These are phyloP conservation scores for Eucalyptus albens DNA, from an alignment of 345 rosid species.

Conservation along the genomic window DNA sequence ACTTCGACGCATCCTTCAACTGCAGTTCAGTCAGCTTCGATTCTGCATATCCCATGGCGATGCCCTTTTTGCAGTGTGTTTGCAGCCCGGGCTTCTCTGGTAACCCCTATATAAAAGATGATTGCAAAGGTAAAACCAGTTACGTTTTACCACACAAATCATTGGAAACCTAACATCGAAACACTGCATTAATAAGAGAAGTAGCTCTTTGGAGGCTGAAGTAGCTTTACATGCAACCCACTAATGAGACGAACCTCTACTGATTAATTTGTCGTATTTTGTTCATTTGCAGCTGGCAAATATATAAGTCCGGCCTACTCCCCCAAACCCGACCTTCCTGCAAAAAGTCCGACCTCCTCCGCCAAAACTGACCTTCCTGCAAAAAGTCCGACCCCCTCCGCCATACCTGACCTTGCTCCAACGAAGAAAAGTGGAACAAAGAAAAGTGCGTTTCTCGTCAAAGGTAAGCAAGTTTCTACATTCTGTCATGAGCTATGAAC, in stretches of 20 bases:
- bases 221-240: neutral
- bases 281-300: neutral
- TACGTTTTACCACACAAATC: neutral
- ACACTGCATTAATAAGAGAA: neutral
- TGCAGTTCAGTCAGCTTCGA: too few relatives aligned
- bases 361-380: too few relatives aligned
- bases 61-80: too few relatives aligned
- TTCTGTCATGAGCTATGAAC: neutral
- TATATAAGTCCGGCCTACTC: too few relatives aligned
- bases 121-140: neutral
- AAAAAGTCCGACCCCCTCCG: too few relatives aligned
- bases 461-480: neutral
- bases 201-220: neutral
- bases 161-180: neutral
- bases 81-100: too few relatives aligned
- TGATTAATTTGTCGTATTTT: neutral
- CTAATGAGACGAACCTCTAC: neutral
- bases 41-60: too few relatives aligned
- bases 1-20: accelerated
- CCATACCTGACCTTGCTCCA: accelerated
- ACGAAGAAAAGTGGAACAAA: too few relatives aligned
- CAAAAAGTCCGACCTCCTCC: too few relatives aligned
- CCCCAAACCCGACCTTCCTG: too few relatives aligned
- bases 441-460: accelerated
- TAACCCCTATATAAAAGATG: too few relatives aligned